Base-by-base conservation (phyloP, 345 rosid species). In the Bretschneidera sinensis region DNA sequence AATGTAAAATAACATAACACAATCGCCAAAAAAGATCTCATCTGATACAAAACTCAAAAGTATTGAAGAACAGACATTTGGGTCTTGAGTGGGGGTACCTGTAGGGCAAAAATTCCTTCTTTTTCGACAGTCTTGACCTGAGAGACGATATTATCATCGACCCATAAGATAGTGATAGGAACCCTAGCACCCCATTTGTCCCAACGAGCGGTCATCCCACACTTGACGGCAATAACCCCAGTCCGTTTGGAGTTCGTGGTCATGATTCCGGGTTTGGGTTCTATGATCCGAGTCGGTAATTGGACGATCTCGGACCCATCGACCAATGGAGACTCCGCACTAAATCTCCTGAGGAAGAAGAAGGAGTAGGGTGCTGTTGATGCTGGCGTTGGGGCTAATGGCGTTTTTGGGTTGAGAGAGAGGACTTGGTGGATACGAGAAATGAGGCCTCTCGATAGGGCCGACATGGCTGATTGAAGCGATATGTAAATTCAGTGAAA, bases 141-240 rank as follows among this genome's bases (percentile, higher is more conserved):
- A 65, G 96, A 77, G 58, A 94, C 99, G 35, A 90, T 81, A 67
- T 90, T 94, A 54, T 90, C 92, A 63, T 94, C 97, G 9, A 86
- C 89, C 92, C 92, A 90, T 11, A 94, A 87, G 14, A 94, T 63
- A 49, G 87, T 76, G 39, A 81, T 51, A 15, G 97, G 99, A 67
- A 94, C 70, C 81, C 91, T 86, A 33, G 81, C 81, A 39, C 96
- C 99, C 99, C 99, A 94, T 79, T 94, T 94, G 68, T 94, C 89
- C 99, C 97, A 90, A 33, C 71, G 73, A 45, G 91, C 97, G 13
- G 91, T 75, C 96, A 94, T 90, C 22, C 96, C 97, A 60, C 89
- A 86, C 72, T 94, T 90, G 57, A 94, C 81, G 14, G 96, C 99
- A 17, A 94, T 86, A 62, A 94, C 34, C 60, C 97, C 96, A 0